phyloP scores from a whole-genome alignment of 202 grass and related monocot species.

The Saccharum hybrid region DNA sequence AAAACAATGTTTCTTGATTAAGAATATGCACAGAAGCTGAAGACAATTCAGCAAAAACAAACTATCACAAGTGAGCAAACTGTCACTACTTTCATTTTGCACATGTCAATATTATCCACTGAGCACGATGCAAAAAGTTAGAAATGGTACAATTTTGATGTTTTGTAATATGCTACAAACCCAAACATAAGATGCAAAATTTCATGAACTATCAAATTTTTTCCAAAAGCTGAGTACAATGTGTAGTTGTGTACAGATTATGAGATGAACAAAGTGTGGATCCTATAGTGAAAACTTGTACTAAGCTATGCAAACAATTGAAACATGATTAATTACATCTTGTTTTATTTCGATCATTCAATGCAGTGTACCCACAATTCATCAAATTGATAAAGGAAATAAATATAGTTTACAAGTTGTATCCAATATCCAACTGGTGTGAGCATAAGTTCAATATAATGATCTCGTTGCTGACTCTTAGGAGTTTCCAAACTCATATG shows the following conservation, averaged over 20 bases:
- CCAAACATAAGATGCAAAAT: background rate
- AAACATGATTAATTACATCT: background rate
- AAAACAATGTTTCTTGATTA: conserved; percentile 48
- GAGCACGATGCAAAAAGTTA: conserved; percentile 5
- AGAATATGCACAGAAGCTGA: conserved; percentile 24
- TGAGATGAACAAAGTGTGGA: conserved; percentile 1
- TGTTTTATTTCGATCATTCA: background rate
- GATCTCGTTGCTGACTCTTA: background rate
- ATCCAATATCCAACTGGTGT: background rate
- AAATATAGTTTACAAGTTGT: background rate
- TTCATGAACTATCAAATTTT: background rate
- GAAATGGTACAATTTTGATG: background rate
- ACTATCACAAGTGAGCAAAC: background rate
- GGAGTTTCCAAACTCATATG: background rate
- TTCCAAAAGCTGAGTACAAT: background rate
- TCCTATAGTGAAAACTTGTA: background rate
- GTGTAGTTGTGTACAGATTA: background rate
- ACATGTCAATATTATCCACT: conserved; percentile 8
- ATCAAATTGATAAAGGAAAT: background rate
- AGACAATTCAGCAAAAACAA: conserved; percentile 18
- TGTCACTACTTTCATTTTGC: background rate
- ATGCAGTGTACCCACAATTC: conserved; percentile 2
- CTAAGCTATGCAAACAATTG: conserved; percentile 13
- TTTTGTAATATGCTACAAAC: conserved; percentile 2
- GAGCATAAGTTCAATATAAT: conserved; percentile 11